phyloP scores from a whole-genome alignment of 805 yeast species.

The Kuraishia hungarica region DNA sequence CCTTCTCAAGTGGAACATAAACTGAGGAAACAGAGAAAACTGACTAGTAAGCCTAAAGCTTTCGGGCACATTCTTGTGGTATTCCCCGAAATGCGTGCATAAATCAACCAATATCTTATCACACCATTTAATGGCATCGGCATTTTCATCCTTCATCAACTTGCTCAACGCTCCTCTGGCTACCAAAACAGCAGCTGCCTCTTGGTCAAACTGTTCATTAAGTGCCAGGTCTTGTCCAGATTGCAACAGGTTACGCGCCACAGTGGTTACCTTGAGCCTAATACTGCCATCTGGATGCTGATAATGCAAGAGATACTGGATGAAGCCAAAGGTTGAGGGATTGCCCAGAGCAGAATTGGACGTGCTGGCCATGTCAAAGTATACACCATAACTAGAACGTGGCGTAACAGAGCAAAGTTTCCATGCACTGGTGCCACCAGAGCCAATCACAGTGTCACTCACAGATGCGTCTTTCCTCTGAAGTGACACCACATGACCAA shows the following conservation, averaged over 20 bases:
- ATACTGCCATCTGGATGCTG: slow-evolving; percentile 53
- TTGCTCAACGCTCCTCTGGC: slow-evolving; percentile 45
- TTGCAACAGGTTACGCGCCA: slow-evolving; percentile 33
- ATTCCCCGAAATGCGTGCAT: slow-evolving; percentile 39
- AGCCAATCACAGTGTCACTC: slow-evolving; percentile 32
- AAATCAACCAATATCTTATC: slow-evolving; percentile 39
- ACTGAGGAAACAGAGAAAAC: slow-evolving; percentile 54
- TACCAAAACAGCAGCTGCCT: slow-evolving; percentile 55
- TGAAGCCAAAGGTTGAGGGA: slow-evolving; percentile 21
- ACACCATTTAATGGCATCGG: slow-evolving; percentile 38
- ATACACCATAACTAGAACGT: slow-evolving; percentile 50
- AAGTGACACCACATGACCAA: slow-evolving; percentile 54
- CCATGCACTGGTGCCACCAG: slow-evolving; percentile 50
- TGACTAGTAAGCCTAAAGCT: slow-evolving; percentile 42
- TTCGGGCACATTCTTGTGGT: slow-evolving; percentile 33
- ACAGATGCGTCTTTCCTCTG: slow-evolving; percentile 22
- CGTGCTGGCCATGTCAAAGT: slow-evolving; percentile 37
- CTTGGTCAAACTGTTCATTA: slow-evolving; percentile 53
- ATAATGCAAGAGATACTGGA: slow-evolving; percentile 53
- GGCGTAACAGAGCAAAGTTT: slow-evolving; percentile 46
- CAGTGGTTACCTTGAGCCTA: slow-evolving; percentile 55
- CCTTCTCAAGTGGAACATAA: slow-evolving; percentile 58
- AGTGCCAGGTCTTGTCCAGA: slow-evolving; percentile 31
- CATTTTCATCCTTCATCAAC: slow-evolving; percentile 26
- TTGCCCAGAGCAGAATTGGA: slow-evolving; percentile 19